Conservation (phyloP, 192 early-diverging fungal species). For the Funneliformis mosseae region DNA sequence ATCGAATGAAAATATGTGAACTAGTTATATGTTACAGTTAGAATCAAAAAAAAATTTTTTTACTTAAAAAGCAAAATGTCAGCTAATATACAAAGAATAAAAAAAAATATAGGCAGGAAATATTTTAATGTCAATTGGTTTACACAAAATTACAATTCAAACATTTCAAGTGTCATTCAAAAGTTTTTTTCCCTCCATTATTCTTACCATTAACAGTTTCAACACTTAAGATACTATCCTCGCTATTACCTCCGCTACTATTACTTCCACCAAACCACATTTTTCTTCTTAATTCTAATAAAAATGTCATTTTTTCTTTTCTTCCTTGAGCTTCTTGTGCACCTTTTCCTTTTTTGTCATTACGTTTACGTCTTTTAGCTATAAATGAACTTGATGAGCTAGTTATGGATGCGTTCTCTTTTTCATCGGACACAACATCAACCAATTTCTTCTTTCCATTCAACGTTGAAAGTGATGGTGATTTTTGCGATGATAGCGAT, state of each 20-base stretch:
- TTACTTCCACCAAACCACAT: background rate
- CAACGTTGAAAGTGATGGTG: background rate
- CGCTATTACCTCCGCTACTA: background rate
- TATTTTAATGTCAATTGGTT: no score
- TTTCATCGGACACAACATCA: background rate
- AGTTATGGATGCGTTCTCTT: background rate
- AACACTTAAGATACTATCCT: background rate
- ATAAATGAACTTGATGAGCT: background rate
- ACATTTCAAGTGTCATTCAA: background rate
- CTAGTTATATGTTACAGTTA: no score
- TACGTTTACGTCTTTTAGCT: background rate
- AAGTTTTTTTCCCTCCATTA: background rate
- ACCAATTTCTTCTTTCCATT: background rate
- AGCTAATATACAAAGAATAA: no score
- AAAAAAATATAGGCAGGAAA: no score
- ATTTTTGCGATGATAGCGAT: background rate
- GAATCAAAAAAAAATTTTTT: no score
- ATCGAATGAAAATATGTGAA: no score
- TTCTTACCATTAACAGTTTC: background rate
- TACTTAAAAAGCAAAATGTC: no score
- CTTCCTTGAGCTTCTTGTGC: background rate
- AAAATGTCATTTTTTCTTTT: slow-evolving; percentile 21
- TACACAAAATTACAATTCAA: no score
- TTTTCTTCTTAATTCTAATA: slow-evolving; percentile 13
- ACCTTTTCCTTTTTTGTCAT: background rate